phyloP scores from a whole-genome alignment of 2,329 filamentous ascomycete species.

The Pyrenochaeta sp. region DNA sequence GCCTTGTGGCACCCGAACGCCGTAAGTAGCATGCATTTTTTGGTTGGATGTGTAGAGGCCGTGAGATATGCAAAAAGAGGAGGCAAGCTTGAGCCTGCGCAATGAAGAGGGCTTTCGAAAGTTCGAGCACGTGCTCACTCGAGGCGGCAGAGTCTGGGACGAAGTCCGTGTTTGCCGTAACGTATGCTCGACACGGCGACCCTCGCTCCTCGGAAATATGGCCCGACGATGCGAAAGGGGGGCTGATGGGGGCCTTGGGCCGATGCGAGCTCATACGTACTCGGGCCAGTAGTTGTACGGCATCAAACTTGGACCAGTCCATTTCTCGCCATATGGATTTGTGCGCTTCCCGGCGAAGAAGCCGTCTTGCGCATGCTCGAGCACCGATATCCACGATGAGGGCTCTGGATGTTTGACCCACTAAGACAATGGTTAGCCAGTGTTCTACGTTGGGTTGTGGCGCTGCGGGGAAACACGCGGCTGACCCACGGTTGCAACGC shows the following conservation, averaged over 20 bases:
- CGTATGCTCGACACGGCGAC: constrained; percentile 28
- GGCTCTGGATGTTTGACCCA: constrained; percentile 66
- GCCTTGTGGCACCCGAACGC: not conserved
- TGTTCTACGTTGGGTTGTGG: constrained; percentile 13
- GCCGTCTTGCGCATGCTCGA: constrained; percentile 63
- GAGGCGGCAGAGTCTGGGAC: not conserved
- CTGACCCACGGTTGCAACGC: not conserved
- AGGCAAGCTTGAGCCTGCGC: not conserved
- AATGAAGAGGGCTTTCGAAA: not conserved
- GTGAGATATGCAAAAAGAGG: not conserved
- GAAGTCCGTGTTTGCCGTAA: not conserved
- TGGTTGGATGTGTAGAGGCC: not conserved
- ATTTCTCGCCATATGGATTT: constrained; percentile 64
- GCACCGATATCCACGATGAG: constrained; percentile 63
- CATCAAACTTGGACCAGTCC: constrained; percentile 58
- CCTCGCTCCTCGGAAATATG: constrained; percentile 17
- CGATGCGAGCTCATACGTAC: constrained; percentile 51
- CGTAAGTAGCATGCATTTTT: not conserved
- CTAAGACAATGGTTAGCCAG: constrained; percentile 46
- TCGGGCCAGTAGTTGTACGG: constrained; percentile 62
- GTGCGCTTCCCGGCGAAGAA: constrained; percentile 60
- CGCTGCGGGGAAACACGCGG: not conserved
- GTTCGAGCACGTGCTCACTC: not conserved
- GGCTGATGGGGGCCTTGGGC: constrained; percentile 1
- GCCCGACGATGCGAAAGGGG: constrained; percentile 10